Conservation (phyloP, 164 flowering plant species). For the Sedum album region DNA sequence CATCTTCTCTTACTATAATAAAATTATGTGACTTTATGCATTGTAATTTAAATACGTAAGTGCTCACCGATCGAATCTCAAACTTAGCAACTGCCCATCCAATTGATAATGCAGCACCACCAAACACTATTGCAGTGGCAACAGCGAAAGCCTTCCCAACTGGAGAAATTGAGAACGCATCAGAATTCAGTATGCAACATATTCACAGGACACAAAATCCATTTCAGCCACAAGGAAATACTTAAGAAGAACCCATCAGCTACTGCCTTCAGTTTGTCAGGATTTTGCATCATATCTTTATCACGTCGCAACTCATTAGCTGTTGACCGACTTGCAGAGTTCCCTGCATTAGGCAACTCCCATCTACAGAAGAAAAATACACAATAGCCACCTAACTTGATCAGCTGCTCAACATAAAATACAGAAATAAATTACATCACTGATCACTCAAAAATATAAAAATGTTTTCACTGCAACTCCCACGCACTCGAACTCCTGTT, state of each 20-base stretch:
- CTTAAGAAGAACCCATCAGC: constrained; percentile 63
- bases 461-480: too few species aligned
- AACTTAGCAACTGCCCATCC: constrained; percentile 55
- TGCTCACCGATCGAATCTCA: constrained; percentile 55
- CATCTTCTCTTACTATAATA: neutral
- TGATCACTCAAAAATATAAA: too few species aligned
- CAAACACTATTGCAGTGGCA: constrained; percentile 71
- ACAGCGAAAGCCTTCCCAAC: constrained; percentile 75
- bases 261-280: constrained; percentile 74
- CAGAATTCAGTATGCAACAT: neutral
- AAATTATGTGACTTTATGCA: neutral
- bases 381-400: neutral
- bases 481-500: too few species aligned
- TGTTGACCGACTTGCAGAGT: constrained; percentile 52
- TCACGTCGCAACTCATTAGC: constrained; percentile 74
- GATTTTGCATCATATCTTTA: constrained; percentile 30
- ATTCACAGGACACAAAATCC: neutral
- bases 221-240: constrained; percentile 19
- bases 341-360: constrained; percentile 47
- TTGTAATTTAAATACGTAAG: neutral
- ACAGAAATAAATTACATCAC: neutral
- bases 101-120: constrained; percentile 55
- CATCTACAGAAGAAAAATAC: constrained; percentile 45
- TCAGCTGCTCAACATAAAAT: neutral
- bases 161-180: constrained; percentile 16